These are phyloP conservation scores for Pseudonitzschia multiseries DNA, from an alignment of 108 stramenopile species.

Conservation along the genomic window DNA sequence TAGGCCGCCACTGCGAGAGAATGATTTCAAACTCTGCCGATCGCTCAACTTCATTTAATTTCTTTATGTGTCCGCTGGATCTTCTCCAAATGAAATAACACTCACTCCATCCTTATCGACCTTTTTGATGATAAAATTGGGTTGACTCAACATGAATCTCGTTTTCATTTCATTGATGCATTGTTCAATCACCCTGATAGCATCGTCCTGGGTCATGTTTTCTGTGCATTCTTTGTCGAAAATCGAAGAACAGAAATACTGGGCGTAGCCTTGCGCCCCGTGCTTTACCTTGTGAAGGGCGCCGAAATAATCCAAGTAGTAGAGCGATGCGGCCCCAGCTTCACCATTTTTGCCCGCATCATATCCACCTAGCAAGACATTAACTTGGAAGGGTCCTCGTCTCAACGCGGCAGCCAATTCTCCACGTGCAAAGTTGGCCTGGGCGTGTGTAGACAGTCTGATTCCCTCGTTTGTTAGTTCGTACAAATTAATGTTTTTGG, in stretches of 20 bases:
- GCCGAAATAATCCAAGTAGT: conserved; percentile 94
- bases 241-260: conserved; percentile 92
- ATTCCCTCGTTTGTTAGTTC: conserved; percentile 90
- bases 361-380: conserved; percentile 90
- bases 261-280: conserved; percentile 91
- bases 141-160: conserved; percentile 90
- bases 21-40: not conserved
- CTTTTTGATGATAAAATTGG: conserved; percentile 95
- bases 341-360: conserved; percentile 59
- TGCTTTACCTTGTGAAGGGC: conserved; percentile 79
- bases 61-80: conserved; percentile 73
- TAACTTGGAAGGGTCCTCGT: conserved; percentile 96
- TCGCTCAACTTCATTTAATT: not conserved
- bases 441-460: conserved; percentile 88
- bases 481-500: conserved; percentile 93
- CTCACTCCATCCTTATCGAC: conserved; percentile 89
- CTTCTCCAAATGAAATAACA: conserved; percentile 66
- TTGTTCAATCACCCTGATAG: conserved; percentile 76
- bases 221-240: conserved; percentile 92
- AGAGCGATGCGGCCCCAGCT: conserved; percentile 60
- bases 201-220: conserved; percentile 82
- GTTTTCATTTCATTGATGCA: conserved; percentile 92
- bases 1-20: not conserved
- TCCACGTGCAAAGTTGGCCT: conserved; percentile 93
- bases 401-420: conserved; percentile 94